A percentile compares a stretch with the other conserved stretches of the same genome.
These are phyloP conservation scores for Umbilicaria muhlenbergii DNA, from an alignment of 495 filamentous ascomycete genomes.

Conservation along the genomic window DNA sequence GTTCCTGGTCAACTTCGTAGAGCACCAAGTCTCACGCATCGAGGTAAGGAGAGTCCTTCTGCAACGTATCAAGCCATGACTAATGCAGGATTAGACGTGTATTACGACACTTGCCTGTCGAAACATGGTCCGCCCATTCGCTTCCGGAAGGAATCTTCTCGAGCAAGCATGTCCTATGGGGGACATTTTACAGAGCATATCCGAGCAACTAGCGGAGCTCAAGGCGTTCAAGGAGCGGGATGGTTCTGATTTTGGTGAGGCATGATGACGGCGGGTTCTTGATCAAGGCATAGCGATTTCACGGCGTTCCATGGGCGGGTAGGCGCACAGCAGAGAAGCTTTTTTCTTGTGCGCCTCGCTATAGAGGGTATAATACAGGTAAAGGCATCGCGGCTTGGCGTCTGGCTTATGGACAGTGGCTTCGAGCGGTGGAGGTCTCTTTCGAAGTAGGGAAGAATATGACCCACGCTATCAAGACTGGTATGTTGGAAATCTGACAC, in stretches of 20 bases:
- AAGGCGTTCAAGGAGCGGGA: constrained; percentile 29
- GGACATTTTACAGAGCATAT: constrained; percentile 31
- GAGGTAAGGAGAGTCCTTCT: constrained; percentile 46
- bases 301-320: too few relatives aligned
- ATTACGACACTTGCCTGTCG: constrained; percentile 50
- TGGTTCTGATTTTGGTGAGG: background rate
- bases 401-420: too few relatives aligned
- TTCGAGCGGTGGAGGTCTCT: too few relatives aligned
- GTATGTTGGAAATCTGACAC: too few relatives aligned
- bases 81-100: constrained; percentile 33
- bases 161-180: constrained; percentile 37
- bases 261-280: background rate
- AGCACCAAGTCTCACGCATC: constrained; percentile 87
- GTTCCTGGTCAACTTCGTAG: constrained; percentile 72
- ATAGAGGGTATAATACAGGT: too few relatives aligned
- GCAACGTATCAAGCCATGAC: background rate
- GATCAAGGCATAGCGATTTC: too few relatives aligned
- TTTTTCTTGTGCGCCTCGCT: too few relatives aligned
- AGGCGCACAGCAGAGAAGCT: too few relatives aligned
- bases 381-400: too few relatives aligned
- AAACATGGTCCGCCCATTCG: constrained; percentile 43
- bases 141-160: constrained; percentile 23
- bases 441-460: too few relatives aligned
- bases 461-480: too few relatives aligned
- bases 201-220: constrained; percentile 34